Conservation (phyloP, 352 stramenopile species). For the Globisporangium nunn region DNA sequence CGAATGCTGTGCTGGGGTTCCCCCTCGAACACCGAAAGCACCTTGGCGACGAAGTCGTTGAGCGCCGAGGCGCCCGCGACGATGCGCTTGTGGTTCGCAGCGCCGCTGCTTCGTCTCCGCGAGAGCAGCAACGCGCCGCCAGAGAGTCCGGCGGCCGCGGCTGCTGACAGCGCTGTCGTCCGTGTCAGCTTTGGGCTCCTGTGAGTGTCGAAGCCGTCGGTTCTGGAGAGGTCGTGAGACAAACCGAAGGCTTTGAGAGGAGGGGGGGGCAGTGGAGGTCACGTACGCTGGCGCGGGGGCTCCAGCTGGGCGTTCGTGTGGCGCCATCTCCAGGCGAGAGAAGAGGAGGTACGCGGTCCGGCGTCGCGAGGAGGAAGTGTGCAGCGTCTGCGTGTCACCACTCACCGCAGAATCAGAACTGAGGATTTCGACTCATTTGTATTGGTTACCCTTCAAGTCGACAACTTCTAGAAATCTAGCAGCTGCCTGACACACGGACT, state of each 20-base stretch:
- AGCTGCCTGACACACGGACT: too few species aligned
- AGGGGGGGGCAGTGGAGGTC: too few species aligned
- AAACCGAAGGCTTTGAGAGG: neutral
- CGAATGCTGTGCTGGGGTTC: too few species aligned
- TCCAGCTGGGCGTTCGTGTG: neutral
- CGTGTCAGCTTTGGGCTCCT: neutral
- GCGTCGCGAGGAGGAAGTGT: too few species aligned
- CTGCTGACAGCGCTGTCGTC: neutral
- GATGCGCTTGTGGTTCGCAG: slow-evolving; percentile 35
- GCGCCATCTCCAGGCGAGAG: neutral
- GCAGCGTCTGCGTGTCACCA: too few species aligned
- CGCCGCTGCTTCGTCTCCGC: slow-evolving; percentile 1
- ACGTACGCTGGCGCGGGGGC: neutral
- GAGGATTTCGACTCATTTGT: too few species aligned
- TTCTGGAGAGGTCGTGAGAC: neutral
- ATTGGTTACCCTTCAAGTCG: too few species aligned
- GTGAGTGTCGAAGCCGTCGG: neutral
- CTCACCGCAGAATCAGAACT: too few species aligned
- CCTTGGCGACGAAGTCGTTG: slow-evolving; percentile 53
- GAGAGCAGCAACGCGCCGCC: slow-evolving; percentile 22
- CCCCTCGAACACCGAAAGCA: neutral
- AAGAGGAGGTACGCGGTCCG: too few species aligned
- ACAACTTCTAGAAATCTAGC: too few species aligned
- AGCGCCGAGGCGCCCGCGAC: slow-evolving; percentile 53
- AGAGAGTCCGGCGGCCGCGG: slow-evolving; percentile 24